Base-by-base conservation (phyloP, 192 early-diverging fungal genomes). In the Mortierella claussenii region DNA sequence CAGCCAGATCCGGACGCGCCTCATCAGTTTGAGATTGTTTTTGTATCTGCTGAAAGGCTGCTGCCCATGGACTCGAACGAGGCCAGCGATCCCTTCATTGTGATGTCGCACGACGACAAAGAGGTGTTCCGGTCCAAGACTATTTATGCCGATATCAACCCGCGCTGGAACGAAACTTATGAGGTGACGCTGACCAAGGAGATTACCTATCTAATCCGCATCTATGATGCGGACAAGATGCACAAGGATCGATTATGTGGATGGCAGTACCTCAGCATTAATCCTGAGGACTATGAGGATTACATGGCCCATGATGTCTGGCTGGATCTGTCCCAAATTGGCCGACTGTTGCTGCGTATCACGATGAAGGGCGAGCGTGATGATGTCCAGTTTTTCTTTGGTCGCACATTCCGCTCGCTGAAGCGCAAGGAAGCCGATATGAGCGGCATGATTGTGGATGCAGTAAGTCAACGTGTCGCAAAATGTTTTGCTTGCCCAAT, bases 331-430 rank as follows among this genome's bases (percentile, higher is more conserved):
- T 85, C 87, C 31, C 88, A 89, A 13, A 81, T 88, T 32, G 93
- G 93, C 1, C 83, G 85, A 27, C 50, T 94, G 48, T 58, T 88
- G 46, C 47, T 95, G 31, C 85, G 92, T 11, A 83, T 92, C 13
- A 93, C 89, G 13, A 90, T 93, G 84, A 90, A 92, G 54, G 88
- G 89, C 32, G 93, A 93, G 68, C 86, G 86, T 48, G 90, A 93
- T 33, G 91, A 92, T 68, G 85, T 89, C n/a, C 90, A 92, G 69
- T 95, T 93, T 68, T 93, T 89, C 83, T 93, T 92, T 57, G 90
- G 91, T 32, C 86, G 88, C 60, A 89, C 91, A 28, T 92, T 92
- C 79, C 87, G 92, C 30, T 85, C 80, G 18, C 54, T 95, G 23
- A 87, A 89, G 64, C 84, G 91, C 27, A 84, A 90, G 30, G 83